Conservation (phyloP, 2,329 filamentous ascomycete genomes). For the Venturia carpophila region DNA sequence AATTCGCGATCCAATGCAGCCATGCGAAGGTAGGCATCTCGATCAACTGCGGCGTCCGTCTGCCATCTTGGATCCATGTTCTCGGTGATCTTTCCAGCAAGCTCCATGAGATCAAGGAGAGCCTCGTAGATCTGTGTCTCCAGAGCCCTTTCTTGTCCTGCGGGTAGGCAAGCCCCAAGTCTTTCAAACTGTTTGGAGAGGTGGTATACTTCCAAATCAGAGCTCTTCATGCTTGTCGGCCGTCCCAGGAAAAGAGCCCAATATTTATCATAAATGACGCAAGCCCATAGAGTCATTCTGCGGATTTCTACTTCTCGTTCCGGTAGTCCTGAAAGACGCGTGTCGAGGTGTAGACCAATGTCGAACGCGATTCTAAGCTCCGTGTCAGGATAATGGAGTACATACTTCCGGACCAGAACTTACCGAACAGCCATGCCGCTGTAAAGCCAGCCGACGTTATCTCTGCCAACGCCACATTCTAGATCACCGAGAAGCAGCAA, state of each 20-base stretch:
- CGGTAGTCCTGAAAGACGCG: slow-evolving; percentile 35
- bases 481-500: slow-evolving; percentile 46
- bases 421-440: slow-evolving; percentile 35
- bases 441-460: slow-evolving; percentile 50
- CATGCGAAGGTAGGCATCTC: slow-evolving; percentile 44
- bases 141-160: slow-evolving; percentile 28
- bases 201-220: slow-evolving; percentile 44
- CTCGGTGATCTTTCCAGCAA: slow-evolving; percentile 47
- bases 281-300: slow-evolving; percentile 46
- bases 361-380: slow-evolving; percentile 38
- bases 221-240: slow-evolving; percentile 46
- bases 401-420: slow-evolving; percentile 21
- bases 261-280: slow-evolving; percentile 47
- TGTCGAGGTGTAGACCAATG: slow-evolving; percentile 44
- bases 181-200: slow-evolving; percentile 41
- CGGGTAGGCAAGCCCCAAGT: slow-evolving; percentile 33
- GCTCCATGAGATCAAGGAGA: slow-evolving; percentile 49
- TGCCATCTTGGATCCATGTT: slow-evolving; percentile 31
- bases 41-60: slow-evolving; percentile 33
- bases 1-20: slow-evolving; percentile 47
- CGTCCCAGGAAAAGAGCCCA: slow-evolving; percentile 50
- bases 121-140: slow-evolving; percentile 43
- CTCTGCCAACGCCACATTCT: slow-evolving; percentile 47
- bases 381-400: slow-evolving; percentile 32
- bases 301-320: slow-evolving; percentile 43